Evolutionary conservation across 2,329 filamentous ascomycete genomes (phyloP), one percentile per base, ranked within the genome.

Genomic region (Dothistroma pini): DNA sequence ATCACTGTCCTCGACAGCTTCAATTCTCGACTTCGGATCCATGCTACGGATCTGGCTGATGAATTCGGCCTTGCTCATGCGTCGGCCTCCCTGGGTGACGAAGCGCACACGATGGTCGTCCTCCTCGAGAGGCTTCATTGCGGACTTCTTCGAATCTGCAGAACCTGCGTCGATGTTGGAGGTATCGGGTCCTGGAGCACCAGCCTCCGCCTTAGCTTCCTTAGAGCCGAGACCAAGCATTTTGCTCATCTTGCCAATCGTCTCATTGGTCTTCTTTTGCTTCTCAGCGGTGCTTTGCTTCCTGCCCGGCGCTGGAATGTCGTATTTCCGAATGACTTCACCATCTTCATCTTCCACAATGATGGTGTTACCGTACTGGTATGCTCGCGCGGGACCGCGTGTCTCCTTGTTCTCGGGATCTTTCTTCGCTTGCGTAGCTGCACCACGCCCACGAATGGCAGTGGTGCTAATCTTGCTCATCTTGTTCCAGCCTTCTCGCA

Each of bases 261-360:
- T 79, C 59, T 82, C 78, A 61, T 75, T 76, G 67, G 71, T 78
- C 58, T 67, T 68, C 12, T 64, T 63, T 6, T 63, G 56, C 35
- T 70, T 62, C 22, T 49, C 60, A 25, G 62, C 58, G 22, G 60
- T 60, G n/a, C 58, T 57, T 19, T 63, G 54, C 64, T 81, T 84
- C 29, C 71, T 67, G 4, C 66, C 66, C 1, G 84, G 75, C 0
- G 81, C 77, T 0, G 89, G 87, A 31, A 93, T 83, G 65, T 93
- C 87, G 71, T 92, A 93, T 59, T 90, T 88, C 78, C 93, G 93
- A 72, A 96, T 84, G 34, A 96, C 91, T 73, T 96, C 91, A 49
- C 90, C 90, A 68, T 93, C 88, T 74, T 90, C 89, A 64, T 96
- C 90, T 76, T 96, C 90, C 16, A 96, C 89, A 72, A 96, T 93